phyloP scores from a whole-genome alignment of 352 stramenopile genomes.

The Globisporangium ultimum region DNA sequence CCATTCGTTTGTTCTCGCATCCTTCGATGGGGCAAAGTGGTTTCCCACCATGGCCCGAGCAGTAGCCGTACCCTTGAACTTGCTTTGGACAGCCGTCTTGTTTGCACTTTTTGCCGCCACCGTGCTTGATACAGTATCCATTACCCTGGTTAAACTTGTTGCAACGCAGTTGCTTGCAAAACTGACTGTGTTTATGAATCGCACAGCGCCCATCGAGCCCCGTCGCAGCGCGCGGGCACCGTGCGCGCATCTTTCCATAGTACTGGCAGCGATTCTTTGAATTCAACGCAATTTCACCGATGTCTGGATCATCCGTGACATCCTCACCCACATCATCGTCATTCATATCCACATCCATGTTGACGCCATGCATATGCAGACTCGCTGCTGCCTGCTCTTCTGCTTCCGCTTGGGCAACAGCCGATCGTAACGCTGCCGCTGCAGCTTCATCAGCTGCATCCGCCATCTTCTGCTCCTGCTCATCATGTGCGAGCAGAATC shows the following conservation, averaged over 20 bases:
- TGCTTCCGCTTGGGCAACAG: conserved; percentile 8
- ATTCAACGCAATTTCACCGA: conserved; percentile 18
- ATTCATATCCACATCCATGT: conserved; percentile 9
- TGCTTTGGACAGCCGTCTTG: conserved; percentile 75
- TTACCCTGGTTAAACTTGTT: conserved; percentile 87
- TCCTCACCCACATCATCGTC: conserved; percentile 15
- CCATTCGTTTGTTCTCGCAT: conserved; percentile 84
- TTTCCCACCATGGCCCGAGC: conserved; percentile 78
- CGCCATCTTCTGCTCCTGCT: conserved; percentile 34
- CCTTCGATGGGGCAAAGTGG: conserved; percentile 69
- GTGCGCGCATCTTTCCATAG: conserved; percentile 66
- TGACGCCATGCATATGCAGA: conserved; percentile 3
- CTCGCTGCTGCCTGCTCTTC: conserved; percentile 4
- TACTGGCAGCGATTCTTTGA: conserved; percentile 60
- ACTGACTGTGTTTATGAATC: conserved; percentile 83
- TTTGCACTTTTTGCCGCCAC: conserved; percentile 84
- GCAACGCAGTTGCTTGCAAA: conserved; percentile 73
- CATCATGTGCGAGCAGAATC: conserved; percentile 67
- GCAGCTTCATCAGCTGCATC: conserved; percentile 15
- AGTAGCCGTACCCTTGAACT: conserved; percentile 83
- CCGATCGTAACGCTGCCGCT: conserved; percentile 10
- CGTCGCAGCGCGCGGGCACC: conserved; percentile 61
- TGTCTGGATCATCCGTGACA: conserved; percentile 13
- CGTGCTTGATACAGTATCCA: conserved; percentile 83
- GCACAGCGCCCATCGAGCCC: conserved; percentile 71